Percentiles rank a stretch among this genome's conserved stretches.
phyloP scores from a whole-genome alignment of 768 basidiomycete genomes.

The Tulasnella sp. region DNA sequence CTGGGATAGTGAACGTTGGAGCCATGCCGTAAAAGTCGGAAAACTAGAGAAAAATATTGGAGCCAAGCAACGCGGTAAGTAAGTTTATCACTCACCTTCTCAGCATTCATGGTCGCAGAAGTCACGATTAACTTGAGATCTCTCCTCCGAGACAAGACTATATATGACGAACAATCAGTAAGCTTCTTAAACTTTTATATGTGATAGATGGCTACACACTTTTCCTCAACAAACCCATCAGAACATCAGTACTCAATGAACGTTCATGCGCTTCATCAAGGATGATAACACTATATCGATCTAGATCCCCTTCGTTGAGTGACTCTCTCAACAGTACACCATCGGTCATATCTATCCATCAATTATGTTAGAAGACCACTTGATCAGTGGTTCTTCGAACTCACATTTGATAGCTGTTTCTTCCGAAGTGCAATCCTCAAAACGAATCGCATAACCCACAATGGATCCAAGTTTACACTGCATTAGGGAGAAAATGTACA shows the following conservation, averaged over 20 bases:
- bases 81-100: constrained; percentile 49
- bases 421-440: constrained; percentile 90
- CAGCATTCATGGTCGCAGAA: constrained; percentile 98
- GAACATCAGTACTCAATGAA: constrained; percentile 90
- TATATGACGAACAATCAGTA: neutral
- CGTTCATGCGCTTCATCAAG: constrained; percentile 99
- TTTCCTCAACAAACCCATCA: constrained; percentile 92
- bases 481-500: constrained; percentile 4
- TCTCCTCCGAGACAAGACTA: constrained; percentile 75
- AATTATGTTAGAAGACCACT: constrained; percentile 4
- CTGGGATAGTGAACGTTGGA: constrained; percentile 85
- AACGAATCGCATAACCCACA: constrained; percentile 96
- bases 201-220: constrained; percentile 36
- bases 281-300: constrained; percentile 92
- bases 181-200: neutral
- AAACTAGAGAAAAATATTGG: constrained; percentile 46
- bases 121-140: constrained; percentile 96
- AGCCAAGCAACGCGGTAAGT: neutral
- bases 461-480: constrained; percentile 79
- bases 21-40: constrained; percentile 92
- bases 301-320: constrained; percentile 94
- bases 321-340: constrained; percentile 98
- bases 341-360: constrained; percentile 81
- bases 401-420: constrained; percentile 95
- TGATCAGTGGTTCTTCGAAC: constrained; percentile 22